These are phyloP conservation scores for Trichomonascus vanleenenianus DNA, from an alignment of 805 yeast genomes.

Conservation along the genomic window DNA sequence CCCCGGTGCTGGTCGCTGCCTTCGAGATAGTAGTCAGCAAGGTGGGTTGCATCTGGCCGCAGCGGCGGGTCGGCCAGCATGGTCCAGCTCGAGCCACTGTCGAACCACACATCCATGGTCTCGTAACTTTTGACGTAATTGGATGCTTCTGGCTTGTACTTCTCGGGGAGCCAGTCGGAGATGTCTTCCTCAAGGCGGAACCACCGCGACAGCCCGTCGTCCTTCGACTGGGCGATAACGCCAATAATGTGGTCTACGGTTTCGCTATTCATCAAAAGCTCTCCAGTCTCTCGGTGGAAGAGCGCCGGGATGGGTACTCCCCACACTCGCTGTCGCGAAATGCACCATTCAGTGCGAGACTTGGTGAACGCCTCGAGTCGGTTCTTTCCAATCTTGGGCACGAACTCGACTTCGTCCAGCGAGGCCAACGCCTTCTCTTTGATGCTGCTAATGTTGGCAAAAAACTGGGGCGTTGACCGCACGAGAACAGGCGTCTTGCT, in stretches of 20 bases:
- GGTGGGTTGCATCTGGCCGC: slow-evolving; percentile 25
- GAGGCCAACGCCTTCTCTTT: slow-evolving; percentile 56
- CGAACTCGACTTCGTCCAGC: slow-evolving; percentile 55
- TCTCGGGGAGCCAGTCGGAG: slow-evolving; percentile 65
- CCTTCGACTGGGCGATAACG: slow-evolving; percentile 52
- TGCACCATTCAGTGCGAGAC: slow-evolving; percentile 92
- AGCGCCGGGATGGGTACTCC: slow-evolving; percentile 96
- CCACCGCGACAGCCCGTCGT: slow-evolving; percentile 45
- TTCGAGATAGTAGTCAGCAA: slow-evolving; percentile 82
- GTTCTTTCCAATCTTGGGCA: slow-evolving; percentile 64
- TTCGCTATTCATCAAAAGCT: slow-evolving; percentile 50
- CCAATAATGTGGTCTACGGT: slow-evolving; percentile 51
- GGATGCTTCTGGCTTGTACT: slow-evolving; percentile 34
- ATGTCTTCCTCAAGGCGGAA: slow-evolving; percentile 52
- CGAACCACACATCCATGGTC: slow-evolving; percentile 99
- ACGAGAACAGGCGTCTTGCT: slow-evolving; percentile 92
- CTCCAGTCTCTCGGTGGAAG: slow-evolving; percentile 52
- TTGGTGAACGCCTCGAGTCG: slow-evolving; percentile 65
- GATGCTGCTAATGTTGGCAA: slow-evolving; percentile 73
- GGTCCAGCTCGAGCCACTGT: slow-evolving; percentile 91
- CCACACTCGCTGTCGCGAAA: slow-evolving; percentile 93
- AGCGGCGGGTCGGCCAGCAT: slow-evolving; percentile 37
- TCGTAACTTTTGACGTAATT: slow-evolving; percentile 63
- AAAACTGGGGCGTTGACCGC: slow-evolving; percentile 96
- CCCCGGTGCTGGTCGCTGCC: slow-evolving; percentile 99